These are phyloP conservation scores for Penicillium sp. DNA, from an alignment of 2,329 filamentous ascomycete species.

Conservation along the genomic window DNA sequence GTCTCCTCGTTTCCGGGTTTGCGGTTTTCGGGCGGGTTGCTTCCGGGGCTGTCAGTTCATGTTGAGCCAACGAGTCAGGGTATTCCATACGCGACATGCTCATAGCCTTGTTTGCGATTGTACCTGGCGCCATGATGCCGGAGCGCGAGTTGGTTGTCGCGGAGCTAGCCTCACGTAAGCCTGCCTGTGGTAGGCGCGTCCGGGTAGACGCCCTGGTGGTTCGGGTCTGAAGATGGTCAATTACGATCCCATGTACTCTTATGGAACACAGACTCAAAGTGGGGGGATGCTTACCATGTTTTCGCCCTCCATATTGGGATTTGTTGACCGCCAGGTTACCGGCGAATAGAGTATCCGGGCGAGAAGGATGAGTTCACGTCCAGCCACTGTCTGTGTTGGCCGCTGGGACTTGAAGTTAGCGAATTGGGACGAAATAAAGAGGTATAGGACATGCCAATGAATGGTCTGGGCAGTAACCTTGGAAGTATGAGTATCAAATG, in stretches of 20 bases:
- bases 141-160: slow-evolving; percentile 54
- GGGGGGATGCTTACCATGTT: slow-evolving; percentile 26
- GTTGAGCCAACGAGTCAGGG: neutral
- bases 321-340: slow-evolving; percentile 23
- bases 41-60: slow-evolving; percentile 39
- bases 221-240: slow-evolving; percentile 22
- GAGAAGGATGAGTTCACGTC: slow-evolving; percentile 23
- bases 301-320: slow-evolving; percentile 34
- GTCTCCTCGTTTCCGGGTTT: slow-evolving; percentile 44
- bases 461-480: slow-evolving; percentile 3
- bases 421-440: neutral
- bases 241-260: neutral
- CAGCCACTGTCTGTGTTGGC: slow-evolving; percentile 22
- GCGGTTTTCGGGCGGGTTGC: slow-evolving; percentile 50
- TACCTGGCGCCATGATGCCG: slow-evolving; percentile 45
- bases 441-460: slow-evolving; percentile 3
- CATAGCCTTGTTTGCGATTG: slow-evolving; percentile 49
- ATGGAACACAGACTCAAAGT: neutral
- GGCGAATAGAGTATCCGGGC: slow-evolving; percentile 24
- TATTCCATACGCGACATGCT: slow-evolving; percentile 40
- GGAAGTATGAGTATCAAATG: neutral
- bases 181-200: slow-evolving; percentile 32
- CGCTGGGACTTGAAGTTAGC: neutral
- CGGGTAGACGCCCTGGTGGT: slow-evolving; percentile 27
- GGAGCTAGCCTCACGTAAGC: slow-evolving; percentile 52